phyloP scores from a whole-genome alignment of 257 asterid genomes.

The Nicotiana tabacum region DNA sequence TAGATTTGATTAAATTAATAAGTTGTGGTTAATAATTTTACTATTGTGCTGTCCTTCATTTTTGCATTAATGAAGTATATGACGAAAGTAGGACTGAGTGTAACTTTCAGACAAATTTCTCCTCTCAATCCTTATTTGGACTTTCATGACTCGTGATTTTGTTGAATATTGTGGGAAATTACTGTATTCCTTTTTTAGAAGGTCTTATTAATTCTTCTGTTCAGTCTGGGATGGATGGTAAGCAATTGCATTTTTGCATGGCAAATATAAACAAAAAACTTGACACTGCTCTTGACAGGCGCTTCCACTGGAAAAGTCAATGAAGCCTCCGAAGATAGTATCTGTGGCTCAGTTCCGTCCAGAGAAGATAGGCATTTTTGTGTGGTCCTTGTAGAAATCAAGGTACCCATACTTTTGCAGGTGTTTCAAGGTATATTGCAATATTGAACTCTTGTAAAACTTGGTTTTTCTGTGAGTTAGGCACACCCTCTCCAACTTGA shows the following conservation, averaged over 20 bases:
- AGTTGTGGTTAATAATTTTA: neutral
- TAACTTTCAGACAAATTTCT: neutral
- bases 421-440: constrained; percentile 1
- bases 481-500: constrained; percentile 89
- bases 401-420: constrained; percentile 37
- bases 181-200: neutral
- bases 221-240: neutral
- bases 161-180: neutral
- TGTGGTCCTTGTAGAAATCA: constrained; percentile 29
- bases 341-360: constrained; percentile 99
- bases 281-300: constrained; percentile 31
- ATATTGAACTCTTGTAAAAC: constrained; percentile 20
- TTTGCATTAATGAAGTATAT: neutral
- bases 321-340: constrained; percentile 59
- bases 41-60: neutral
- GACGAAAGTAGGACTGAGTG: neutral
- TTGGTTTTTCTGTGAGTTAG: constrained; percentile 32
- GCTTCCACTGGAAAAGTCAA: constrained; percentile 64
- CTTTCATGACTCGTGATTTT: neutral
- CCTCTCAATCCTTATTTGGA: neutral
- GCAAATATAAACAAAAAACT: neutral
- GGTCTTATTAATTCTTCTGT: neutral
- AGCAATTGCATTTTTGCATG: neutral
- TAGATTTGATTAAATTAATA: neutral
- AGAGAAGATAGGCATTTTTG: constrained; percentile 78